Evolutionary conservation across 2,329 filamentous ascomycete genomes (phyloP), one percentile per base, ranked within the genome.

Genomic region (Talaromyces sp.): DNA sequence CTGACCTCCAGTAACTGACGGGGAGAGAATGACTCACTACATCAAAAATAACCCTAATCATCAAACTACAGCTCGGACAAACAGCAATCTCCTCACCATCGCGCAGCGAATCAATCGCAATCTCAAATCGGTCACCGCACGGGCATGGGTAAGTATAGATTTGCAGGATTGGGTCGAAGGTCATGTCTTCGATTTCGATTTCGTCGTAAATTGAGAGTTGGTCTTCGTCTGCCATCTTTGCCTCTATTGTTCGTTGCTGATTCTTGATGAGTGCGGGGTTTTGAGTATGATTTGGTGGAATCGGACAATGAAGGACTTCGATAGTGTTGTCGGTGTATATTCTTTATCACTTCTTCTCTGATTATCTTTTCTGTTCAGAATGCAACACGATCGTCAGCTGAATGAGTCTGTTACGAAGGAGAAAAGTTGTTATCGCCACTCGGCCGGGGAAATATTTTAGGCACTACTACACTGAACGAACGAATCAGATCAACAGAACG

Each of bases 131-230:
- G 81, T 99, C 95, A 82, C 95, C 95, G 79, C 95, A 99, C 1
- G 95, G 95, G 77, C 95, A 99, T 14, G 95, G 95, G 77, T 96
- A 97, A 80, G 94, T 90, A 82, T 97, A 99, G 71, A 97, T 89
- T 77, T 97, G 90, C 47, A 93, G 85, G 3, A 84, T 83, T 56
- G 88, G 82, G 78, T 97, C 93, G 77, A 87, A 97, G 73, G 91
- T 95, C 93, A 97, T 96, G 80, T 99, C 95, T 78, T 98, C 94
- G 82, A 98, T 97, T 78, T 98, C 94, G 79, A 98, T 94, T 79
- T 97, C 94, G 75, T 98, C 94, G 83, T 97, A 98, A 76, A 97
- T 91, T 70, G 90, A 88, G 65, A 90, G 78, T 52, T 62, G 60
- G 62, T 86, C 83, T 69, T 89, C 74, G 75, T 88, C 87, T 41